Evolutionary conservation across 148 eudicot species (phyloP).

Genomic region (Polygonum aviculare): DNA sequence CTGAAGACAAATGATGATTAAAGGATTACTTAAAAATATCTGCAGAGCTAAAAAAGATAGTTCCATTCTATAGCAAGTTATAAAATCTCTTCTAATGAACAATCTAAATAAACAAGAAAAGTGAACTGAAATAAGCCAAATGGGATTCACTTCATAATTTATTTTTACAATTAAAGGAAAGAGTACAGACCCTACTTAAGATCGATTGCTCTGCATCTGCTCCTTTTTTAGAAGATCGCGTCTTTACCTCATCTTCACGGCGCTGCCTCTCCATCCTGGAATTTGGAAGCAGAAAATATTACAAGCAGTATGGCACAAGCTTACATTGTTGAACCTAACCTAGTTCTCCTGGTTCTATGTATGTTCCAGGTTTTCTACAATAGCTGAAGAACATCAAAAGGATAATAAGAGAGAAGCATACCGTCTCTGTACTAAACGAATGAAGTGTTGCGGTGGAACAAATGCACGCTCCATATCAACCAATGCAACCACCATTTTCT

Average conservation of each 20-base stretch:
- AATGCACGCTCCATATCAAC: slow-evolving; percentile 99
- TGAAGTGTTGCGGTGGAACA: slow-evolving; percentile 98
- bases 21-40: not conserved
- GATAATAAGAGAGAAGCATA: slow-evolving; percentile 15
- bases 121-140: not conserved
- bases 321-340: not conserved
- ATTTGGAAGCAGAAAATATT: slow-evolving; percentile 8
- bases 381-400: not conserved
- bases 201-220: slow-evolving; percentile 73
- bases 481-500: slow-evolving; percentile 89
- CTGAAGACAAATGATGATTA: slow-evolving; percentile 22
- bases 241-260: slow-evolving; percentile 83
- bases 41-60: not conserved
- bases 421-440: slow-evolving; percentile 98
- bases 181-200: slow-evolving; percentile 57
- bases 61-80: not conserved
- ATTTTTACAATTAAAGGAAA: not conserved
- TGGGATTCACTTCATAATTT: not conserved
- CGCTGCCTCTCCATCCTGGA: slow-evolving; percentile 96
- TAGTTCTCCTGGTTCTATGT: not conserved
- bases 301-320: not conserved
- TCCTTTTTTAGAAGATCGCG: slow-evolving; percentile 64
- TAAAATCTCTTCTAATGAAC: not conserved
- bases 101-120: slow-evolving; percentile 1
- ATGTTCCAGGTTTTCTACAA: not conserved